These are phyloP conservation scores for Pseudonitzschia multiseries DNA, from an alignment of 108 stramenopile genomes.

Conservation along the genomic window DNA sequence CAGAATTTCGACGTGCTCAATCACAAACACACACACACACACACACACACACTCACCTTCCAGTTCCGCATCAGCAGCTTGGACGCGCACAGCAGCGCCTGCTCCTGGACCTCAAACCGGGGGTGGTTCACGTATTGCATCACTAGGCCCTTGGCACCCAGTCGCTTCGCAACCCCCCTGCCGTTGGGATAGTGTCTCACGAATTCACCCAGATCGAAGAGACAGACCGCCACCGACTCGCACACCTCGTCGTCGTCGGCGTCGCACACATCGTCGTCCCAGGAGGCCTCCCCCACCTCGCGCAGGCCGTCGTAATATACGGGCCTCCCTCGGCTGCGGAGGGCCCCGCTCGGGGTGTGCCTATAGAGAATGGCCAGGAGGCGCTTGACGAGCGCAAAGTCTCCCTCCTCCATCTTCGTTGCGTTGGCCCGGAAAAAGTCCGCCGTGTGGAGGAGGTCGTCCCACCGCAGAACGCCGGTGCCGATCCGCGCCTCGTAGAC, in stretches of 20 bases:
- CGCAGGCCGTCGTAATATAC: neutral
- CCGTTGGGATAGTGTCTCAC: conserved; percentile 82
- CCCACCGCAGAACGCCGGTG: conserved; percentile 82
- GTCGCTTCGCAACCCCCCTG: neutral
- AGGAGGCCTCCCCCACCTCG: conserved; percentile 3
- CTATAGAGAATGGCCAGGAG: conserved; percentile 67
- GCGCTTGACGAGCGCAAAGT: conserved; percentile 63
- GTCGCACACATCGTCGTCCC: neutral
- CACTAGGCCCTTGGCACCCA: conserved; percentile 80
- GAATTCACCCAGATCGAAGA: conserved; percentile 94
- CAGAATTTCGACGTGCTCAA: no score
- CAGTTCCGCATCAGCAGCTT: conserved; percentile 80
- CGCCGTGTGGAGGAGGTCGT: conserved; percentile 82
- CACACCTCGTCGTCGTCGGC: conserved; percentile 6
- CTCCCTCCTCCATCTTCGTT: conserved; percentile 59
- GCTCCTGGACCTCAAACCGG: conserved; percentile 79
- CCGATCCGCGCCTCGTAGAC: conserved; percentile 79
- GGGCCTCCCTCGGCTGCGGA: neutral
- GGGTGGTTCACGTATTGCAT: conserved; percentile 82
- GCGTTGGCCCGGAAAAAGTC: conserved; percentile 81
- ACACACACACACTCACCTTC: neutral
- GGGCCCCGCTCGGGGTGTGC: neutral
- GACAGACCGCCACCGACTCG: conserved; percentile 74
- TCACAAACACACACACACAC: no score
- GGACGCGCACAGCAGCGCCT: conserved; percentile 89